These are phyloP conservation scores for Coccomyxa sp. DNA, from an alignment of 139 green algal species.

Conservation along the genomic window DNA sequence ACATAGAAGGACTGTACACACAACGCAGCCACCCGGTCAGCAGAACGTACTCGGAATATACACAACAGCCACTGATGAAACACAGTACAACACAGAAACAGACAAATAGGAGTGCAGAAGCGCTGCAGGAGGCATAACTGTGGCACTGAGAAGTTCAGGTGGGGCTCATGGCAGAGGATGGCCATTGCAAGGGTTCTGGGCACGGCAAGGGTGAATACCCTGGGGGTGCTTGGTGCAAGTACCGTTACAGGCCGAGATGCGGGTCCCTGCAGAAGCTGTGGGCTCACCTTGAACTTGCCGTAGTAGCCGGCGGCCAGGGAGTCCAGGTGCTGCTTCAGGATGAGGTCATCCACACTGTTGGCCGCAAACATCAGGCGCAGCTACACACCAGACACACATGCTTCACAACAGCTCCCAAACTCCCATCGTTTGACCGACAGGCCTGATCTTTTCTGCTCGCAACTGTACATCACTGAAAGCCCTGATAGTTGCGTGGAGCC, in stretches of 20 bases:
- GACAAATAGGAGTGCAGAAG: not conserved
- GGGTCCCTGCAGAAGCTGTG: not conserved
- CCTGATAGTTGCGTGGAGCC: no score
- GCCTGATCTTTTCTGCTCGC: not conserved
- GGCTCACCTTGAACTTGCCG: slow-evolving; percentile 3
- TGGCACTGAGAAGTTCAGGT: not conserved
- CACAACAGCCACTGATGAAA: not conserved
- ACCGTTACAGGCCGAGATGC: no score
- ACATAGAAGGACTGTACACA: slow-evolving; percentile 53
- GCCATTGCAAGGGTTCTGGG: not conserved
- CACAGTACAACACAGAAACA: not conserved
- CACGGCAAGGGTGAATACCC: no score
- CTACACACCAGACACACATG: not conserved
- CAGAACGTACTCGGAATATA: not conserved
- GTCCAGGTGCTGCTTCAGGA: slow-evolving; percentile 69
- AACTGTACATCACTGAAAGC: not conserved
- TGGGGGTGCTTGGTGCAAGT: no score
- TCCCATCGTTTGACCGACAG: not conserved
- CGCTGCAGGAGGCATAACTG: not conserved
- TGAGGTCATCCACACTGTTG: slow-evolving; percentile 81
- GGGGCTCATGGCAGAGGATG: no score
- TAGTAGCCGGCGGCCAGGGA: slow-evolving; percentile 28
- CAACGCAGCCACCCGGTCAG: not conserved
- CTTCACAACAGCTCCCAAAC: not conserved
- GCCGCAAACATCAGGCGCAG: slow-evolving; percentile 85